Evolutionary conservation across 176 grass and related monocot species (phyloP), one percentile per base, ranked within the genome.

Genomic region (Avena atlantica): DNA sequence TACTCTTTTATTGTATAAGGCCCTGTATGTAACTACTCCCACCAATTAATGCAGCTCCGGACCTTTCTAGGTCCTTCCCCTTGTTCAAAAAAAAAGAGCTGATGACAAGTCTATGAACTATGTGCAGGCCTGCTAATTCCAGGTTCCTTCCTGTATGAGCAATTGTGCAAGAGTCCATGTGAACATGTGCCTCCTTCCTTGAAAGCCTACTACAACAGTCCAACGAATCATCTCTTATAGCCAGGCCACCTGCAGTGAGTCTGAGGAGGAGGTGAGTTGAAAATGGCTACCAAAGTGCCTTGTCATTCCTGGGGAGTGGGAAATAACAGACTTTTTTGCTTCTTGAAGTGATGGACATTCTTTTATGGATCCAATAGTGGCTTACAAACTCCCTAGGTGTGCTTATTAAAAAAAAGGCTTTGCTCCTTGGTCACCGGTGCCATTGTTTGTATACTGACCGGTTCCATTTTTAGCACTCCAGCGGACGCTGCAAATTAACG

Each of bases 171-270:
- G 44, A 67, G 84, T 34, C 86, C 90, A 88, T 82, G 90, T 91
- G 85, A 69, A 27, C 90, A 88, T 81, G 90, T 91, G 86, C 76
- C 21, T 81, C 77, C 70, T 77, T 88, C 70, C 16, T 91, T 34
- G 78, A 29, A 56, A 85, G 51, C 81, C 27, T 29, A 29, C 77
- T 77, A 88, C 82, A 81, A 69, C 61, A 85, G 1, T 29, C 86
- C 86, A 85, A 77, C n/a, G 78, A 42, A 62, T 56, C 76, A 76
- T 2, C 86, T 81, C 61, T 52, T 44, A 15, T 58, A 48, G 44
- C 31, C 60, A 75, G 71, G 52, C 47, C 61, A 70, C n/a, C 79
- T 62, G 78, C 78, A 36, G 16, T 52, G 69, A 44, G 58, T 16
- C 27, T 52, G 69, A 53, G 67, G 49, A 86, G 58, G 59, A 80